These are phyloP conservation scores for Nakazawaea wyomingensis DNA, from an alignment of 805 yeast species.

Conservation along the genomic window DNA sequence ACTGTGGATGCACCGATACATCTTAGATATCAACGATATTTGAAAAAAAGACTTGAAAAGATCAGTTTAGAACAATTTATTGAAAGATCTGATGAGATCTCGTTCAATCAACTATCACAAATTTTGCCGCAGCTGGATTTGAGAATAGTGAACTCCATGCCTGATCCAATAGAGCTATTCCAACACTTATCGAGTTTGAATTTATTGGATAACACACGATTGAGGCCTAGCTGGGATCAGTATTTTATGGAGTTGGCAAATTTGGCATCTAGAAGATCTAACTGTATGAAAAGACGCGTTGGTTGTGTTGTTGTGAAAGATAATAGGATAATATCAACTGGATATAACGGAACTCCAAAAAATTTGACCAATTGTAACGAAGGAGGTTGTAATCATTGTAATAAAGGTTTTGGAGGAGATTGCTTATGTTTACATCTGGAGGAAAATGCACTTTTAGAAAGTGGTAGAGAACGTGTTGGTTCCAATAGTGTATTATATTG, in stretches of 20 bases:
- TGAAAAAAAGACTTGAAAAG: slow-evolving; percentile 11
- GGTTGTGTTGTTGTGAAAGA: slow-evolving; percentile 93
- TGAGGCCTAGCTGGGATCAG: slow-evolving; percentile 94
- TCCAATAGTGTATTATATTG: slow-evolving; percentile 69
- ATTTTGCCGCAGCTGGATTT: slow-evolving; percentile 46
- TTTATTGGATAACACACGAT: slow-evolving; percentile 47
- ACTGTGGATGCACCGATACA: slow-evolving; percentile 68
- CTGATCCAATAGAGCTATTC: slow-evolving; percentile 31
- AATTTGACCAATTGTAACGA: slow-evolving; percentile 84
- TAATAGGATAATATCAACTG: slow-evolving; percentile 86
- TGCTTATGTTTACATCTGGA: slow-evolving; percentile 96
- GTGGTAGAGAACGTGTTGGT: slow-evolving; percentile 85
- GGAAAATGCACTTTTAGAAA: slow-evolving; percentile 90
- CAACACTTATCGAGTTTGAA: slow-evolving; percentile 34
- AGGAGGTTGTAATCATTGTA: slow-evolving; percentile 94
- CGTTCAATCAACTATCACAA: slow-evolving; percentile 25
- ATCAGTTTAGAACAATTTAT: slow-evolving; percentile 27
- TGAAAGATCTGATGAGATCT: slow-evolving; percentile 23
- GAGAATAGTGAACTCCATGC: slow-evolving; percentile 49
- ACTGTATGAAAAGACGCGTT: slow-evolving; percentile 96
- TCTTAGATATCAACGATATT: slow-evolving; percentile 37
- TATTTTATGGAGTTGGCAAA: slow-evolving; percentile 93
- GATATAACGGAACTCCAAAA: slow-evolving; percentile 96
- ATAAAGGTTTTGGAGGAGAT: slow-evolving; percentile 55
- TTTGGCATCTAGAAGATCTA: slow-evolving; percentile 85